A percentile compares a stretch with the other conserved stretches of the same genome.
Conservation (phyloP, 768 basidiomycete species). For the Mycena vitilis region DNA sequence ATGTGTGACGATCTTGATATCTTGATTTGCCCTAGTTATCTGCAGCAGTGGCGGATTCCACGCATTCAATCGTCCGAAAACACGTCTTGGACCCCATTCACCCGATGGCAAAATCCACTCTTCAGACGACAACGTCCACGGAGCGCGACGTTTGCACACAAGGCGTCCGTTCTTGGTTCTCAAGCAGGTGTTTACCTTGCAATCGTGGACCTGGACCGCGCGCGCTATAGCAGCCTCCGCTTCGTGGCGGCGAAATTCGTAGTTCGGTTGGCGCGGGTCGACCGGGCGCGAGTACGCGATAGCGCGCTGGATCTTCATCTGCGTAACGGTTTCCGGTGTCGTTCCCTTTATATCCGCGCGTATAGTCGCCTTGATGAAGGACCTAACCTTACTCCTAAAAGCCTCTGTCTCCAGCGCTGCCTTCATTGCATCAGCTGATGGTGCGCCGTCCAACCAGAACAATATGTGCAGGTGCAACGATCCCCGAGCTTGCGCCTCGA, state of each 20-base stretch:
- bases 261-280: slow-evolving; percentile 42
- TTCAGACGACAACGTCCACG: slow-evolving; percentile 38
- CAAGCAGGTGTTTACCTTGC: slow-evolving; percentile 41
- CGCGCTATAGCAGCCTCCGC: slow-evolving; percentile 42
- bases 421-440: slow-evolving; percentile 38
- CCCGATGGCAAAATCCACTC: slow-evolving; percentile 44
- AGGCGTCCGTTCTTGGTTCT: slow-evolving; percentile 23
- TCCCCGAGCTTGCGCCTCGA: slow-evolving; percentile 56
- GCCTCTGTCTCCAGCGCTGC: slow-evolving; percentile 35
- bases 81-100: slow-evolving; percentile 42
- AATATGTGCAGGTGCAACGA: slow-evolving; percentile 55
- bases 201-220: slow-evolving; percentile 49
- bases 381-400: slow-evolving; percentile 43
- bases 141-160: slow-evolving; percentile 49
- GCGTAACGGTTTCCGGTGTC: slow-evolving; percentile 23
- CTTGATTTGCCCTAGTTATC: slow-evolving; percentile 48
- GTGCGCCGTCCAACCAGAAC: slow-evolving; percentile 49
- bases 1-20: slow-evolving; percentile 52
- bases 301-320: slow-evolving; percentile 33
- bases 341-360: slow-evolving; percentile 44
- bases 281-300: slow-evolving; percentile 50
- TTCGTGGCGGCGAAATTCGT: background rate
- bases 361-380: slow-evolving; percentile 47
- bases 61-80: slow-evolving; percentile 40
- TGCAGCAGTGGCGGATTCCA: slow-evolving; percentile 43